These are phyloP conservation scores for Chaetomium fimeti DNA, from an alignment of 495 filamentous ascomycete genomes.

Conservation along the genomic window DNA sequence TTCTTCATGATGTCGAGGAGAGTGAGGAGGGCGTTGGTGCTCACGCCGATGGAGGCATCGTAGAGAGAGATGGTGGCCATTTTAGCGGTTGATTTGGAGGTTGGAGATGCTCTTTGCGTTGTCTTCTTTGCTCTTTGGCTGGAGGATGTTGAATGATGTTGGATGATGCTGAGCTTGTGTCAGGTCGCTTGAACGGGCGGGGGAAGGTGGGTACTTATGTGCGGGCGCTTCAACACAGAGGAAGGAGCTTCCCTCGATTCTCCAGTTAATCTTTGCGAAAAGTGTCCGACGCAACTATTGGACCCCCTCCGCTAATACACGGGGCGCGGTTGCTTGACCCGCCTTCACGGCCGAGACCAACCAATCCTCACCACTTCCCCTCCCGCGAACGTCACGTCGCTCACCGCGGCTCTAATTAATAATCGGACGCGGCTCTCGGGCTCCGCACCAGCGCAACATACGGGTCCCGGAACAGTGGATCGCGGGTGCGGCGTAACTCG, in stretches of 20 bases:
- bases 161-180: background rate
- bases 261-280: too few relatives aligned
- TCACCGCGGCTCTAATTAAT: too few relatives aligned
- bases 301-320: too few relatives aligned
- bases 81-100: slow-evolving; percentile 1
- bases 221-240: background rate
- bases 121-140: background rate
- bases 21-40: slow-evolving; percentile 11
- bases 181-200: background rate
- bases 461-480: too few relatives aligned
- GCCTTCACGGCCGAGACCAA: too few relatives aligned
- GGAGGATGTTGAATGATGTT: slow-evolving; percentile 1
- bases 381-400: too few relatives aligned
- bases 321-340: too few relatives aligned
- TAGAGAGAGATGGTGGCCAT: slow-evolving; percentile 29
- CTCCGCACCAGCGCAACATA: too few relatives aligned
- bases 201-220: background rate
- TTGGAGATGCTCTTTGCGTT: background rate
- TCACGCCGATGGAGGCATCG: slow-evolving; percentile 20
- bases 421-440: too few relatives aligned
- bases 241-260: background rate
- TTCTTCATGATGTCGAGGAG: slow-evolving; percentile 28
- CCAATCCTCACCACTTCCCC: too few relatives aligned
- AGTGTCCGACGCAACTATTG: too few relatives aligned
- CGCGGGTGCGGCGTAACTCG: too few relatives aligned